Conservation (phyloP, 139 green algal genomes). For the Chlorella sp. region DNA sequence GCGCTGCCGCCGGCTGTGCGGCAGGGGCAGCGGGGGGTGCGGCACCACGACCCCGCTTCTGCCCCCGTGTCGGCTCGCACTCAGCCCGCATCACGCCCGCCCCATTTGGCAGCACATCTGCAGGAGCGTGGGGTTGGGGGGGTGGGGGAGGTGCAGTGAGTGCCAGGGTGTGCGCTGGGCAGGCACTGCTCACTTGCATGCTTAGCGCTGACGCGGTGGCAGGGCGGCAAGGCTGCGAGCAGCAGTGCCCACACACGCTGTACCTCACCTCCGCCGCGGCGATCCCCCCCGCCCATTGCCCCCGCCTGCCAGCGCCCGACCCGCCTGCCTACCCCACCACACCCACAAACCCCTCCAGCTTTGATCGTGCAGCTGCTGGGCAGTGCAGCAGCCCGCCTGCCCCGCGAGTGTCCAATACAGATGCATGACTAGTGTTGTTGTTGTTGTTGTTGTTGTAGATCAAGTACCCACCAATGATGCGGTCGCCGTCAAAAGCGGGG, state of each 20-base stretch:
- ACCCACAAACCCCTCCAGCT: neutral
- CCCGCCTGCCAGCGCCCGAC: neutral
- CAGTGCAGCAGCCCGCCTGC: no score
- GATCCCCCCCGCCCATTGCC: neutral
- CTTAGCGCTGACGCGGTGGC: no score
- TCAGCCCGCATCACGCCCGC: neutral
- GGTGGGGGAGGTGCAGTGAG: neutral
- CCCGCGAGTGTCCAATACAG: no score
- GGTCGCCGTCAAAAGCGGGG: conserved; percentile 27
- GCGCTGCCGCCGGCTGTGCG: neutral
- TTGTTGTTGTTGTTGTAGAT: no score
- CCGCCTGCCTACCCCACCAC: neutral
- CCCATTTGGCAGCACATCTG: conserved; percentile 25
- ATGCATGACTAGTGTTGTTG: no score
- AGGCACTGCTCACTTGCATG: no score
- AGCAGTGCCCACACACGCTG: no score
- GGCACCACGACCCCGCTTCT: conserved; percentile 7
- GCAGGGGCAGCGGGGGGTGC: neutral
- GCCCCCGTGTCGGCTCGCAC: neutral
- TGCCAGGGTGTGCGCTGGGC: neutral
- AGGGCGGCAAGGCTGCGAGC: neutral
- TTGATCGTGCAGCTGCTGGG: no score
- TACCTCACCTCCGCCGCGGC: neutral
- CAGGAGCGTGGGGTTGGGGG: neutral
- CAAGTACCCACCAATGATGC: conserved; percentile 20